Evolutionary conservation across 139 green algal genomes (phyloP), one percentile per base, ranked within the genome.

Genomic region (Limnomonas spitsbergensis): DNA sequence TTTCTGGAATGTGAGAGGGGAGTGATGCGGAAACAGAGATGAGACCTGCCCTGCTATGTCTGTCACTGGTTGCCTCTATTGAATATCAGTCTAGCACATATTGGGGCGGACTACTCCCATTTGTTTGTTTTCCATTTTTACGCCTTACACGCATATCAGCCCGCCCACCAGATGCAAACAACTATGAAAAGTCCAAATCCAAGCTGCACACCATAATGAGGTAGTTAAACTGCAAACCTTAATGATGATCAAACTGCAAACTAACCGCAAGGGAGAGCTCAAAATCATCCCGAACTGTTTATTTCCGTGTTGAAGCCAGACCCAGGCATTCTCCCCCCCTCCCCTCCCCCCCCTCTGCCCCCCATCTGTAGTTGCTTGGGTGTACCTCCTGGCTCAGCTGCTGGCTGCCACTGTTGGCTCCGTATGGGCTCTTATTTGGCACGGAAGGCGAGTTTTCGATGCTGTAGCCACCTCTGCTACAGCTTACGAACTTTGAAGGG

Each of bases 351-450:
- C 53, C 34, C 27, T 7, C 53, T 53, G 6, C 52, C 20, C 53
- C 35, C 2, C 3, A 20, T 40, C 6, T 20, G 54, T 53, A 38
- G 81, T 40, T 52, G 79, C 53, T 54, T 83, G 79, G 79, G 68
- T 72, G 47, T 87, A 84, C 78, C 40, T 87, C 54, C 26, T 38
- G 1, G 82, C 73, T 20, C 82, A 87, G 42, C 75, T 84, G 42
- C 73, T 78, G 24, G 82, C 78, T 1, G 38, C 78, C 0, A 69
- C 74, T 2, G 38, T 75, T 7, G 78, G 75, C 24, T 69, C 81
- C n/a, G 54, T 34, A n/a, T 87, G 82, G 78, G 69, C 70, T 14
- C 56, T 76, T 32, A 52, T 69, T 2, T 70, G 77, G 47, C 73
- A 84, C 53, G 82, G 82, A 9, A 80, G 78, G 78, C 20, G 47